phyloP scores from a whole-genome alignment of 768 basidiomycete genomes.

The Tremella yokohamensis region DNA sequence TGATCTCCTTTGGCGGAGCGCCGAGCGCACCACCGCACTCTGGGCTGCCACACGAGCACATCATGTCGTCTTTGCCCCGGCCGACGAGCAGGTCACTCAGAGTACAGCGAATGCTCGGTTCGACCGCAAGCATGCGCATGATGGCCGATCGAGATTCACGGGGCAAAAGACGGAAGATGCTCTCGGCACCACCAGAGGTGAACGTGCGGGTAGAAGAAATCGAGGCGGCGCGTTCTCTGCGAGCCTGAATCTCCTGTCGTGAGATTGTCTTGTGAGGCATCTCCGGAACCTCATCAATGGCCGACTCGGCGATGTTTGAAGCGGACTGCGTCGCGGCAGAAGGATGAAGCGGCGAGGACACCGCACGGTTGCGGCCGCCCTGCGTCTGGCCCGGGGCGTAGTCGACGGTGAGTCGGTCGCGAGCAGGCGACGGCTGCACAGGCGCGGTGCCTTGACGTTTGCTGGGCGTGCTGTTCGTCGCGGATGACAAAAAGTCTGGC shows the following conservation, averaged over 20 bases:
- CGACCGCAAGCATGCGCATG: constrained; percentile 88
- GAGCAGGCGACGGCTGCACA: constrained; percentile 8
- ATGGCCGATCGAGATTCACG: constrained; percentile 85
- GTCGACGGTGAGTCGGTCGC: background rate
- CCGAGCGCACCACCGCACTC: constrained; percentile 54
- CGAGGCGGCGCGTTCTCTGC: constrained; percentile 37
- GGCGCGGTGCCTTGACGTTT: constrained; percentile 31
- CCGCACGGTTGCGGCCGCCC: constrained; percentile 17
- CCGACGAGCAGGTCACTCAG: constrained; percentile 86
- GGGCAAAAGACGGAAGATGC: constrained; percentile 91
- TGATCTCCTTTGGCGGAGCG: constrained; percentile 54
- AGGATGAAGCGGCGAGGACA: constrained; percentile 12
- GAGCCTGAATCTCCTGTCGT: constrained; percentile 25
- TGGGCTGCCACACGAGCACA: constrained; percentile 69
- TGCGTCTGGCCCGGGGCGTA: background rate
- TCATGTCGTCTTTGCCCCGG: constrained; percentile 67
- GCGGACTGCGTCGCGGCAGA: constrained; percentile 9
- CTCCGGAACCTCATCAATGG: constrained; percentile 6
- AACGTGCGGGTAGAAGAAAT: constrained; percentile 59
- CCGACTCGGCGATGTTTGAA: constrained; percentile 8
- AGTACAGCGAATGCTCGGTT: constrained; percentile 83
- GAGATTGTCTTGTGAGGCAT: constrained; percentile 8
- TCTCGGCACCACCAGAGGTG: constrained; percentile 73
- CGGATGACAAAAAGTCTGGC: background rate
- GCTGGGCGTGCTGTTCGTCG: constrained; percentile 11